phyloP scores from a whole-genome alignment of 306 rosid genomes.

The Coriaria nepalensis region DNA sequence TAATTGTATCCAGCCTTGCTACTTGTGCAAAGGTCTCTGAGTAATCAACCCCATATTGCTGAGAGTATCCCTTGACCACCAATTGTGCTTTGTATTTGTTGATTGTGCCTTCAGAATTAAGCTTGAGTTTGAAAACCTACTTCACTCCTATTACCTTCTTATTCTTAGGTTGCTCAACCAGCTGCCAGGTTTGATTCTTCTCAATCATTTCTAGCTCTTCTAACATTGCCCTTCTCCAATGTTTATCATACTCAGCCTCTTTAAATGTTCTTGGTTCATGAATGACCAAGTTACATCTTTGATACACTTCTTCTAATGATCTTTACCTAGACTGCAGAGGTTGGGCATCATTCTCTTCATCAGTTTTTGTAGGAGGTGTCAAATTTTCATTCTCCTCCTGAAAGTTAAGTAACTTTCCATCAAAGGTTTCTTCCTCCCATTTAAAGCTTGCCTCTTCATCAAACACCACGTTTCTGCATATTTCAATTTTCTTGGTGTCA shows the following conservation, averaged over 20 bases:
- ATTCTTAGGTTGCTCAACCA: background rate
- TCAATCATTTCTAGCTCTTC: background rate
- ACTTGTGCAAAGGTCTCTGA: background rate
- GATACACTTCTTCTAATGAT: background rate
- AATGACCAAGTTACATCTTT: conserved; percentile 1
- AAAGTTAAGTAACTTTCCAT: background rate
- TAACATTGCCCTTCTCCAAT: conserved; percentile 1
- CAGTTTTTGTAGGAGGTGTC: background rate
- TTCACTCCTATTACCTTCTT: conserved; percentile 5
- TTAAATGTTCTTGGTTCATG: background rate
- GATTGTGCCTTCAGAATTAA: background rate
- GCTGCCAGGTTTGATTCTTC: background rate
- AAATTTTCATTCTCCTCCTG: background rate
- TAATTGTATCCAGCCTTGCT: no score
- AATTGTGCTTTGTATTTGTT: background rate
- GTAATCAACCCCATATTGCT: conserved; percentile 1
- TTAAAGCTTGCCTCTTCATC: background rate
- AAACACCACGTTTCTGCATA: conserved; percentile 1
- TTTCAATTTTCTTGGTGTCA: background rate
- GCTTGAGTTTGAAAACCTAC: conserved; percentile 3
- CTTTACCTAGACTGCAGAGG: background rate
- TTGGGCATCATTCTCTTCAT: background rate
- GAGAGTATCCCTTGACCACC: conserved; percentile 3
- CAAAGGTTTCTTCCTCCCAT: background rate
- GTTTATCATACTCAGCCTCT: background rate